These are phyloP conservation scores for Drechslera avenae DNA, from an alignment of 2,329 filamentous ascomycete genomes.

Conservation along the genomic window DNA sequence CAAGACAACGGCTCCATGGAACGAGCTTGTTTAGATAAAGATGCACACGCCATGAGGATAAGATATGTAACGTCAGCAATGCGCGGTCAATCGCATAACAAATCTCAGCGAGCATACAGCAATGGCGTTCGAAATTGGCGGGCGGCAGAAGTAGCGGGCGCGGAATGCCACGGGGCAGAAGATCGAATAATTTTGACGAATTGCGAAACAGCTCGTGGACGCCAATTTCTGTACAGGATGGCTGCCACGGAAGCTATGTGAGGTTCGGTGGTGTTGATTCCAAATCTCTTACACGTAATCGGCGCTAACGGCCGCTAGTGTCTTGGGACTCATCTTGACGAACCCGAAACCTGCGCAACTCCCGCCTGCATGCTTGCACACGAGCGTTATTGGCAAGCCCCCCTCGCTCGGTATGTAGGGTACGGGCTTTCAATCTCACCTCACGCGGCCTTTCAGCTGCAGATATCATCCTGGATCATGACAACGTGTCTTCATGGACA, in stretches of 20 bases:
- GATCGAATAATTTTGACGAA: constrained; percentile 27
- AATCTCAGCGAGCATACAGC: neutral
- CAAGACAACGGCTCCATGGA: constrained; percentile 7
- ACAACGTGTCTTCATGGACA: neutral
- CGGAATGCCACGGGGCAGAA: neutral
- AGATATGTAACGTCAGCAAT: neutral
- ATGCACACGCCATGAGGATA: constrained; percentile 1
- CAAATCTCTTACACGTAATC: constrained; percentile 30
- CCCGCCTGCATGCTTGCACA: constrained; percentile 12
- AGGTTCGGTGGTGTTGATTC: constrained; percentile 33
- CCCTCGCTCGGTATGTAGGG: neutral
- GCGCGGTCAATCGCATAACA: neutral
- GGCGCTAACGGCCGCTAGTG: constrained; percentile 25
- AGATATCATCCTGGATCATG: neutral
- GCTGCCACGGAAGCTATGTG: constrained; percentile 5
- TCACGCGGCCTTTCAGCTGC: neutral
- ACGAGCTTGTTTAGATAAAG: neutral
- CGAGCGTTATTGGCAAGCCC: neutral
- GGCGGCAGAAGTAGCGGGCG: neutral
- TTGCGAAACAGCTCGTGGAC: constrained; percentile 3
- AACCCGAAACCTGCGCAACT: constrained; percentile 18
- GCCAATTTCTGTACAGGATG: constrained; percentile 3
- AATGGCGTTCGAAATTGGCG: constrained; percentile 1
- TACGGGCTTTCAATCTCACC: neutral
- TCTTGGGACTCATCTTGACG: constrained; percentile 13